Percentiles rank a stretch among this genome's conserved stretches.
Conservation (phyloP, 305 asterid species). For the Plantago lanceolata region DNA sequence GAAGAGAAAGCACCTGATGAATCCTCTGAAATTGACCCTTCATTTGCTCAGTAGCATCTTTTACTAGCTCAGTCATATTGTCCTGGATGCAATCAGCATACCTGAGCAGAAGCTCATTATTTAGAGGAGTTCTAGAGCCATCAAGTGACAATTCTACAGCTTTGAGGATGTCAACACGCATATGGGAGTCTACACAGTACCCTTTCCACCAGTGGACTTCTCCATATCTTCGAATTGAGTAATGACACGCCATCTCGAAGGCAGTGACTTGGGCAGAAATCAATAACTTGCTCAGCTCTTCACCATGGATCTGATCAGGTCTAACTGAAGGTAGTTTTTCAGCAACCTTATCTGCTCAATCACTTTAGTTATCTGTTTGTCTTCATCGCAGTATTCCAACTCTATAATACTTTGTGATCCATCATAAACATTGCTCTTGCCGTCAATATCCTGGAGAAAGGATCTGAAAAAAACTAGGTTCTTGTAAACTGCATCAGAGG, state of each 20-base stretch:
- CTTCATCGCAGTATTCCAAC: not conserved
- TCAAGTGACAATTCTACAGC: not conserved
- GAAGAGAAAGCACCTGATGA: not conserved
- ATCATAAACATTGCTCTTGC: not conserved
- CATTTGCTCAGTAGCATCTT: not conserved
- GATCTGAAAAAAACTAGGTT: not conserved
- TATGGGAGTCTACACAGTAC: not conserved
- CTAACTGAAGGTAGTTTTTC: not conserved
- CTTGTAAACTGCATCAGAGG: not conserved
- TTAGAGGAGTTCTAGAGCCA: not conserved
- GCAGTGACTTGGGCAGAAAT: not conserved
- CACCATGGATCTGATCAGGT: not conserved
- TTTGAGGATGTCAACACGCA: not conserved
- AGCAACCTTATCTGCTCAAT: not conserved
- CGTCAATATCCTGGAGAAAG: not conserved
- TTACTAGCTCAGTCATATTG: not conserved
- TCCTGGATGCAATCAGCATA: conserved; percentile 1
- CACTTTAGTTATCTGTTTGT: not conserved
- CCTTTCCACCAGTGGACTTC: conserved; percentile 6
- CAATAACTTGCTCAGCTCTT: not conserved
- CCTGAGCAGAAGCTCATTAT: not conserved
- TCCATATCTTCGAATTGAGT: not conserved
- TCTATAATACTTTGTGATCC: not conserved
- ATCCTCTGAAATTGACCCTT: not conserved
- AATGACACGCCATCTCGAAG: not conserved